phyloP scores from a whole-genome alignment of 2,329 filamentous ascomycete genomes.

The Cadophora sp. region DNA sequence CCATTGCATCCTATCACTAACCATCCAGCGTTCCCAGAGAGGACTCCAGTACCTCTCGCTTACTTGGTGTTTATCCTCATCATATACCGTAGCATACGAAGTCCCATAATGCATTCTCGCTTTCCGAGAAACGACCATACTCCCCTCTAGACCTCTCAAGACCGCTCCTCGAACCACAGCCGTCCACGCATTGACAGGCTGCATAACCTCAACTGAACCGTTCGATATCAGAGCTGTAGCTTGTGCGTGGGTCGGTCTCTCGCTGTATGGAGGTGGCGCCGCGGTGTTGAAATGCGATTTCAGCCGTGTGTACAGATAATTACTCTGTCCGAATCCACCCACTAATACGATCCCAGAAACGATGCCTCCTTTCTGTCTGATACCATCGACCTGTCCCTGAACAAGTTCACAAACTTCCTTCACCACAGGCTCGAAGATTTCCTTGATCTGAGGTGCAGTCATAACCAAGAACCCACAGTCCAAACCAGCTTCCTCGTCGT shows the following conservation, averaged over 20 bases:
- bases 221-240: slow-evolving; percentile 54
- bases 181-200: slow-evolving; percentile 83
- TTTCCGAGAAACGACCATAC: slow-evolving; percentile 78
- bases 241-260: slow-evolving; percentile 71
- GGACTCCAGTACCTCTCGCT: slow-evolving; percentile 81
- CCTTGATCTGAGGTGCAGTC: slow-evolving; percentile 71
- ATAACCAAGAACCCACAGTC: slow-evolving; percentile 81
- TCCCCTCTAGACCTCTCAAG: slow-evolving; percentile 76
- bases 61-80: slow-evolving; percentile 75
- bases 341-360: slow-evolving; percentile 81
- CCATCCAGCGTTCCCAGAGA: slow-evolving; percentile 84
- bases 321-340: slow-evolving; percentile 81
- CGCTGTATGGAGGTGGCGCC: slow-evolving; percentile 65
- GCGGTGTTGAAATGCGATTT: slow-evolving; percentile 69
- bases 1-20: slow-evolving; percentile 85
- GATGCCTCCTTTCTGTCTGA: slow-evolving; percentile 65
- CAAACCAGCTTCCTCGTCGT: slow-evolving; percentile 76
- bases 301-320: slow-evolving; percentile 75
- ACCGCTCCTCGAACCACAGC: slow-evolving; percentile 81
- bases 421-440: slow-evolving; percentile 78
- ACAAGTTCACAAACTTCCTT: slow-evolving; percentile 73
- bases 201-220: slow-evolving; percentile 77
- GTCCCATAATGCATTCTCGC: slow-evolving; percentile 78
- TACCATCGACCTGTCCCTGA: slow-evolving; percentile 69
- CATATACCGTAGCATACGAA: slow-evolving; percentile 81